These are phyloP conservation scores for Knufia fluminis DNA, from an alignment of 2,329 filamentous ascomycete species.

Conservation along the genomic window DNA sequence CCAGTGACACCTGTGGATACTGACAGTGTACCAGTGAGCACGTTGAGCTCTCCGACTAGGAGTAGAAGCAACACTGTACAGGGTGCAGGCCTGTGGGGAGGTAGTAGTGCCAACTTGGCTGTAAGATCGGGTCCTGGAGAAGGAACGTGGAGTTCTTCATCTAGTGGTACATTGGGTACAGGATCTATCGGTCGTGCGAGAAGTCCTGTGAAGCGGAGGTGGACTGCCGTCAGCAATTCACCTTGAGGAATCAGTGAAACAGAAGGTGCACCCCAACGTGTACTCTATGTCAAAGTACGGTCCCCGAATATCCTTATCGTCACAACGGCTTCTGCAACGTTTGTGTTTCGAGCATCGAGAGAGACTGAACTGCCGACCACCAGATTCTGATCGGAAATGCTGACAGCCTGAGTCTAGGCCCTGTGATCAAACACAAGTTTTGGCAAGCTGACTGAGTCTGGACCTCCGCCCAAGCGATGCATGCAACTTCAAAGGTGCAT, in stretches of 20 bases:
- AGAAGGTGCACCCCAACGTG: neutral
- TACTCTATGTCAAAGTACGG: neutral
- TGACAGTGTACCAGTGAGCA: conserved; percentile 3
- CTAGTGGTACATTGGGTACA: neutral
- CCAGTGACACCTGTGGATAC: neutral
- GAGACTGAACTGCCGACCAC: too few species aligned
- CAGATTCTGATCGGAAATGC: too few species aligned
- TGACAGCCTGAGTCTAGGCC: too few species aligned
- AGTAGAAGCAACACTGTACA: conserved; percentile 1
- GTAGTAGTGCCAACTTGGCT: neutral
- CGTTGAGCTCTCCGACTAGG: neutral
- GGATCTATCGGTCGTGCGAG: conserved; percentile 3
- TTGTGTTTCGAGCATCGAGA: too few species aligned
- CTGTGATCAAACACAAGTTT: too few species aligned
- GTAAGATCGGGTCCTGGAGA: conserved; percentile 3
- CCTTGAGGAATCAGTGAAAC: neutral
- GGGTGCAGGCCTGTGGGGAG: conserved; percentile 6
- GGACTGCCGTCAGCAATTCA: conserved; percentile 7
- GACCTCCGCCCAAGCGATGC: too few species aligned
- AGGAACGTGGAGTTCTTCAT: neutral
- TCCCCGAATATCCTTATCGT: too few species aligned
- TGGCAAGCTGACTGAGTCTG: too few species aligned
- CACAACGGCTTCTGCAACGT: too few species aligned
- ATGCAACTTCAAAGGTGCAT: too few species aligned
- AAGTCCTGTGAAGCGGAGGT: conserved; percentile 8